Evolutionary conservation across 768 basidiomycete species (phyloP).

Genomic region (Russula griseocarnosa): DNA sequence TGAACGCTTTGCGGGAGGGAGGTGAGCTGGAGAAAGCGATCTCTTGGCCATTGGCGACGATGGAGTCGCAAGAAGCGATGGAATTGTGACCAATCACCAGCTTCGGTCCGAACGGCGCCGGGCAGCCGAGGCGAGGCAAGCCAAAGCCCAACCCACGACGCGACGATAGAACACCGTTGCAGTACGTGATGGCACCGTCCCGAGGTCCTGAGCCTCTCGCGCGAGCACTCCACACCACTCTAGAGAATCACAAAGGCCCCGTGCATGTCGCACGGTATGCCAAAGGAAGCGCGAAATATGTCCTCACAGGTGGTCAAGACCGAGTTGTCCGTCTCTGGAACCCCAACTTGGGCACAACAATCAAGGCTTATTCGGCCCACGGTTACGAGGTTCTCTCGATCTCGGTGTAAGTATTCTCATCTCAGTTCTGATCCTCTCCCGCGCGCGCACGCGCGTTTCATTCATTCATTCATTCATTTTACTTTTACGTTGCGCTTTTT

Average conservation of each 20-base stretch:
- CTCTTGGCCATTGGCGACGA: slow-evolving; percentile 31
- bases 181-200: slow-evolving; percentile 37
- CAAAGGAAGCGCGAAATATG: slow-evolving; percentile 81
- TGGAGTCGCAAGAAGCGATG: not conserved
- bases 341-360: slow-evolving; percentile 70
- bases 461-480: no score
- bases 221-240: slow-evolving; percentile 58
- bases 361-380: slow-evolving; percentile 87
- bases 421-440: not conserved
- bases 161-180: no score
- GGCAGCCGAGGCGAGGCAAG: not conserved
- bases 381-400: slow-evolving; percentile 94
- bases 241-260: slow-evolving; percentile 70
- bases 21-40: slow-evolving; percentile 34
- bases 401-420: slow-evolving; percentile 59
- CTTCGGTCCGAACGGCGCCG: not conserved
- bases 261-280: slow-evolving; percentile 92
- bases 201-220: slow-evolving; percentile 47
- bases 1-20: slow-evolving; percentile 57
- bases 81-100: not conserved
- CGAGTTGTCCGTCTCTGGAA: slow-evolving; percentile 90
- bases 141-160: not conserved
- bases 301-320: slow-evolving; percentile 92
- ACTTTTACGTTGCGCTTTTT: no score
- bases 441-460: no score